phyloP scores from a whole-genome alignment of 1,284 basidiomycete genomes.

The Papiliotrema nemorosa region DNA sequence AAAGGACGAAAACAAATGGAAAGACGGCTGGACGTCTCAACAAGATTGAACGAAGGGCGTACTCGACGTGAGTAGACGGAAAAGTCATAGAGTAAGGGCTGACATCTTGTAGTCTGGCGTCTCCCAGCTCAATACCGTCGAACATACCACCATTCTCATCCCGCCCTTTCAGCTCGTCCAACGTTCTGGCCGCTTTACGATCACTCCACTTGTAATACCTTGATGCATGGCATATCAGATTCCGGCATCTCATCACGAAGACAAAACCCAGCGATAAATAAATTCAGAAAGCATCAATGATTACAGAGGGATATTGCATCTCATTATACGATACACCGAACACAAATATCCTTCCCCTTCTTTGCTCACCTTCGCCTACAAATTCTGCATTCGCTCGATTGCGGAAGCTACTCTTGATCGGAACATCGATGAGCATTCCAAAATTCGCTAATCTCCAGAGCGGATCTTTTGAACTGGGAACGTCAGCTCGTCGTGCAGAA shows the following conservation, averaged over 20 bases:
- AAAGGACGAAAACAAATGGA: conserved; percentile 55
- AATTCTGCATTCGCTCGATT: no score
- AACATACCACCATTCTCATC: background rate
- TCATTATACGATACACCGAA: background rate
- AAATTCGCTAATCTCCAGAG: conserved; percentile 14
- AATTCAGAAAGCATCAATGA: no score
- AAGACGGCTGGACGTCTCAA: conserved; percentile 55
- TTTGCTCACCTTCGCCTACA: no score
- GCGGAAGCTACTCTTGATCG: no score
- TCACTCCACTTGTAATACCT: background rate
- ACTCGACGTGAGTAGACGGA: conserved; percentile 27
- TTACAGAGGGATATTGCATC: no score
- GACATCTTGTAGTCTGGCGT: no score
- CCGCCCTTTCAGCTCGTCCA: conserved; percentile 1
- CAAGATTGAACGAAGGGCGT: conserved; percentile 41
- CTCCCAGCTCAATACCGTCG: background rate
- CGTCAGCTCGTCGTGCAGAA: background rate
- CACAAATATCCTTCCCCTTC: no score
- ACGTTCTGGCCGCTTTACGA: conserved; percentile 1
- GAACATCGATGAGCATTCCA: conserved; percentile 9
- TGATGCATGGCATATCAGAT: conserved; percentile 1
- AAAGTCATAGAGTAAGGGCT: no score
- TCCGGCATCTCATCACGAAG: no score
- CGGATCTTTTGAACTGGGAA: conserved; percentile 17
- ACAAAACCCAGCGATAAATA: no score